These are phyloP conservation scores for Catunica adiposa DNA, from an alignment of 2,329 filamentous ascomycete genomes.

Conservation along the genomic window DNA sequence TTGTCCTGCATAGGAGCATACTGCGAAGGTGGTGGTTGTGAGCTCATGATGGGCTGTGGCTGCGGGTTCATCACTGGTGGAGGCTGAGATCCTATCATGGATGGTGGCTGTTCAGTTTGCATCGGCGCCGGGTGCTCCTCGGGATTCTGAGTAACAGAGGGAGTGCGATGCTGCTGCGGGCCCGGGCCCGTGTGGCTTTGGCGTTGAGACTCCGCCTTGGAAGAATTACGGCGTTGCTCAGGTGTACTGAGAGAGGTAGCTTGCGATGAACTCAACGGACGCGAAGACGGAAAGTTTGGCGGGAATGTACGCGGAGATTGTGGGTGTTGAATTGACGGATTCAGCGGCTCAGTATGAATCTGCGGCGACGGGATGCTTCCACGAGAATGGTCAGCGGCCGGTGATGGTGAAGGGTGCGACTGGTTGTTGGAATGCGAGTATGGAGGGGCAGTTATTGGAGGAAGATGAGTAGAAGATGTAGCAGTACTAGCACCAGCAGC, in stretches of 20 bases:
- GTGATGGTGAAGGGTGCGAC: background rate
- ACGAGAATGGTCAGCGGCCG: background rate
- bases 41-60: background rate
- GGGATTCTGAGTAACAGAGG: background rate
- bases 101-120: conserved; percentile 8
- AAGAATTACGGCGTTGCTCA: background rate
- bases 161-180: background rate
- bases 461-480: background rate
- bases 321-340: background rate
- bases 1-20: background rate
- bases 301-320: background rate
- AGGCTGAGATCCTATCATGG: conserved; percentile 14
- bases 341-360: too few species aligned
- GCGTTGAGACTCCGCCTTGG: conserved; percentile 3
- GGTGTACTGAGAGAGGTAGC: background rate
- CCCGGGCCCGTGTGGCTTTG: background rate
- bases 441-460: background rate
- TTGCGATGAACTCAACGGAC: conserved; percentile 14
- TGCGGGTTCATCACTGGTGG: background rate
- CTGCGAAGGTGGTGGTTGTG: background rate
- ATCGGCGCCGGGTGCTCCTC: conserved; percentile 9
- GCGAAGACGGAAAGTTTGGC: conserved; percentile 16
- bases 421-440: conserved; percentile 3
- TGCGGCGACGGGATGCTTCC: background rate
- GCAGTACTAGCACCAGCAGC: background rate